phyloP scores from a whole-genome alignment of 2,329 filamentous ascomycete species.

The Trichoderma atrobrunneum region DNA sequence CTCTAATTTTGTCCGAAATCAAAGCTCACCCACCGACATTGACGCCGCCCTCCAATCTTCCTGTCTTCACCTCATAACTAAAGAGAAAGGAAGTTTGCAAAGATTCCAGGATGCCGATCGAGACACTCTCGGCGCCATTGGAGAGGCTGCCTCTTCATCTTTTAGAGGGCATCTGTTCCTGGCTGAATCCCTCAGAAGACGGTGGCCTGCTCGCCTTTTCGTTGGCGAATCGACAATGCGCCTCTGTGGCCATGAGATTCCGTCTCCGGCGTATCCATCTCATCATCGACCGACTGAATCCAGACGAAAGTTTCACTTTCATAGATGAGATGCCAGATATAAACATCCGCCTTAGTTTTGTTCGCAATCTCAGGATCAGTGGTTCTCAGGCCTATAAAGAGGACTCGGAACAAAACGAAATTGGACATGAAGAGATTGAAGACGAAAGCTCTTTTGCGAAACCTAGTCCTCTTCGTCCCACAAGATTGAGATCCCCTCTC shows the following conservation, averaged over 20 bases:
- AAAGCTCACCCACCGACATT: not conserved
- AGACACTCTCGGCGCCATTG: not conserved
- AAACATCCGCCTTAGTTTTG: not conserved
- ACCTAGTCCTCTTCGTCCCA: not conserved
- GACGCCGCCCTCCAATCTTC: not conserved
- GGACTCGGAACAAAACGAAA: not conserved
- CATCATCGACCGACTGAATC: not conserved
- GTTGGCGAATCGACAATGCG: not conserved
- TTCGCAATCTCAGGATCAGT: not conserved
- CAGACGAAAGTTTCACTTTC: not conserved
- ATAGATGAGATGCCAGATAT: not conserved
- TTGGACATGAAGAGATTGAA: not conserved
- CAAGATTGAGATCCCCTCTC: not conserved
- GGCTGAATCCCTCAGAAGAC: not conserved
- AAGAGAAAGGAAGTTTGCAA: not conserved
- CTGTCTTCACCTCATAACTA: not conserved
- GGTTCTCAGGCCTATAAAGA: not conserved
- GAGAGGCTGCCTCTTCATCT: not conserved
- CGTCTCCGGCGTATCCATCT: not conserved
- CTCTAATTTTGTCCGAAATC: not conserved
- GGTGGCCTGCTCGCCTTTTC: not conserved
- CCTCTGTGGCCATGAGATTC: not conserved
- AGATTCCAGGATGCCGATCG: not conserved
- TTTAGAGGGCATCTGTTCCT: not conserved
- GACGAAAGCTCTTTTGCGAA: not conserved